These are phyloP conservation scores for Chlorella variabilis DNA, from an alignment of 163 green algal species.

Conservation along the genomic window DNA sequence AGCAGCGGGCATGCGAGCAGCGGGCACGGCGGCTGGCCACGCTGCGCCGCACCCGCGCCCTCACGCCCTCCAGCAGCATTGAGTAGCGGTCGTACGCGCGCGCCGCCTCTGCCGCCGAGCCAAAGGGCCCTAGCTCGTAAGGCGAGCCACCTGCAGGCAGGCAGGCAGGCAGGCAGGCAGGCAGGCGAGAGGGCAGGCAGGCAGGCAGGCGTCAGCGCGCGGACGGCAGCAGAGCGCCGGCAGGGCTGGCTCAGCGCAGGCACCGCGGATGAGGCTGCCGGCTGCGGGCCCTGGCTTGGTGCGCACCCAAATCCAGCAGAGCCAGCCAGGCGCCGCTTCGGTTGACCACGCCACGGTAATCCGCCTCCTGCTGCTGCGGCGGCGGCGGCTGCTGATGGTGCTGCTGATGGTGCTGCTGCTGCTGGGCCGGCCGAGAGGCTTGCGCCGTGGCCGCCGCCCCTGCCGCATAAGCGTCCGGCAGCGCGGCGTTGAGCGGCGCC, in stretches of 20 bases:
- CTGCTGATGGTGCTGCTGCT: conserved; percentile 1
- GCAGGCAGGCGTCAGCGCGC: too few relatives aligned
- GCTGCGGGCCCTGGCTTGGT: too few relatives aligned
- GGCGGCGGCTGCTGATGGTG: too few relatives aligned
- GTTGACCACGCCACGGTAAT: not conserved
- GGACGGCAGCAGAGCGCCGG: too few relatives aligned
- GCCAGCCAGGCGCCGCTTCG: conserved; percentile 28
- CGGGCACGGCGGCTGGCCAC: too few relatives aligned
- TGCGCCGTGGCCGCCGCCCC: not conserved
- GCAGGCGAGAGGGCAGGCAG: too few relatives aligned
- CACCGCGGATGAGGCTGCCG: too few relatives aligned
- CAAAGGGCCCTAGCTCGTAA: conserved; percentile 46
- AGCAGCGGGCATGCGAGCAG: too few relatives aligned
- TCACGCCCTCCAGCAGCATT: conserved; percentile 35
- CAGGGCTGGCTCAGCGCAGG: too few relatives aligned
- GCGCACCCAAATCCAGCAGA: conserved; percentile 38
- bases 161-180: not conserved
- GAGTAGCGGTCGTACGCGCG: conserved; percentile 41
- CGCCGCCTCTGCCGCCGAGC: conserved; percentile 32
- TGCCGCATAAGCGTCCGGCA: conserved; percentile 6
- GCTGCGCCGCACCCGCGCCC: conserved; percentile 4
- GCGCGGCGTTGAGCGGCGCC: not conserved
- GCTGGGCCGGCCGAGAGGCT: not conserved
- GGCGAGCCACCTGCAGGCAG: conserved; percentile 8
- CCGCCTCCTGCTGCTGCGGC: not conserved